phyloP scores from a whole-genome alignment of 805 yeast species.

The Saccharomycopsis sp. region DNA sequence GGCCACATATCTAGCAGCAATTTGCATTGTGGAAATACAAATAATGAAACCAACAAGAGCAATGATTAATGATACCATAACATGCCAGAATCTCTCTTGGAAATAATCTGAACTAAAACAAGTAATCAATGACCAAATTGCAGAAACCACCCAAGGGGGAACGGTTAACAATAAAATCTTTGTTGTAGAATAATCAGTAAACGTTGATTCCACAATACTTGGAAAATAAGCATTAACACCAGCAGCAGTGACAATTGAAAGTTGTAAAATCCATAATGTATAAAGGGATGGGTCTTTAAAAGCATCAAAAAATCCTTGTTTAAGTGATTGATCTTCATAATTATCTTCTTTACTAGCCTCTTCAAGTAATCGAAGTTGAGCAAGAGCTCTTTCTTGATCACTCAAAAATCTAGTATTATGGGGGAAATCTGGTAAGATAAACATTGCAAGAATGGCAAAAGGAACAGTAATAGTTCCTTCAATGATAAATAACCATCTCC shows the following conservation, averaged over 20 bases:
- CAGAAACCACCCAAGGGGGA: conserved; percentile 47
- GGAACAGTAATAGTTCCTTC: conserved; percentile 37
- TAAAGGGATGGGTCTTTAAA: conserved; percentile 13
- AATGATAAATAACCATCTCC: conserved; percentile 41
- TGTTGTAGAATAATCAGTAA: conserved; percentile 36
- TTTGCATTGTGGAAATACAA: conserved; percentile 38
- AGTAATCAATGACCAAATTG: conserved; percentile 39
- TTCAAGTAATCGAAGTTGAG: conserved; percentile 12
- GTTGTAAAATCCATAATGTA: conserved; percentile 21
- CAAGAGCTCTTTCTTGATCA: conserved; percentile 24
- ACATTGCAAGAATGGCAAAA: conserved; percentile 25
- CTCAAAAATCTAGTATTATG: conserved; percentile 31
- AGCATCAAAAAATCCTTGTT: conserved; percentile 8
- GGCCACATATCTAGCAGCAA: conserved; percentile 48
- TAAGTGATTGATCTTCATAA: conserved; percentile 3
- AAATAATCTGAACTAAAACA: conserved; percentile 46
- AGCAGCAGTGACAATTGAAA: conserved; percentile 39
- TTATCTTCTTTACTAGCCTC: conserved; percentile 11
- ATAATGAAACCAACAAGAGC: conserved; percentile 38
- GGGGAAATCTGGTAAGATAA: conserved; percentile 31
- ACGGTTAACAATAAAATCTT: conserved; percentile 47
- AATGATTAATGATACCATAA: conserved; percentile 31
- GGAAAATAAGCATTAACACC: conserved; percentile 57
- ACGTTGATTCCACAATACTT: conserved; percentile 39
- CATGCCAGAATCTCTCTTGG: conserved; percentile 45